phyloP scores from a whole-genome alignment of 176 grass and related monocot species.

The Oryza coarctata region DNA sequence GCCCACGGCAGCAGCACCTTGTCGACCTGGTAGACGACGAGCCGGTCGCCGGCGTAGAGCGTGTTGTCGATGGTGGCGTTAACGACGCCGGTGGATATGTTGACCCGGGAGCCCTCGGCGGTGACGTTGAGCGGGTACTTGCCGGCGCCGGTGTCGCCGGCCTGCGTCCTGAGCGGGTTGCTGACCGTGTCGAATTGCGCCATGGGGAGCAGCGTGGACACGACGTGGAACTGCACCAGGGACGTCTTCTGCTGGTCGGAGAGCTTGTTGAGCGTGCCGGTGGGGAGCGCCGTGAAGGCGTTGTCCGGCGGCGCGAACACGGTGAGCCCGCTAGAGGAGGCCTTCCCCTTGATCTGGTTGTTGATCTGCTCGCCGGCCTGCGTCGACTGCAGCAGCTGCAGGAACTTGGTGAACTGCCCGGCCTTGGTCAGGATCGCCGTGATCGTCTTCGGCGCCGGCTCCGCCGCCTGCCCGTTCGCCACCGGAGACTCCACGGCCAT shows the following conservation, averaged over 20 bases:
- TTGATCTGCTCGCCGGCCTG: conserved; percentile 67
- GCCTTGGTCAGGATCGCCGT: conserved; percentile 73
- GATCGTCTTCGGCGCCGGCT: conserved; percentile 57
- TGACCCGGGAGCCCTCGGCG: conserved; percentile 44
- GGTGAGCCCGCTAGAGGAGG: conserved; percentile 62
- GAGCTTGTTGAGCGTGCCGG: conserved; percentile 83
- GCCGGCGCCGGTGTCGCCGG: conserved; percentile 51
- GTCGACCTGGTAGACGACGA: conserved; percentile 81
- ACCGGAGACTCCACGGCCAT: background rate
- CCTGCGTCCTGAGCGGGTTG: conserved; percentile 90
- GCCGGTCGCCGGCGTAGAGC: conserved; percentile 53
- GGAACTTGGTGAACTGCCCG: conserved; percentile 75
- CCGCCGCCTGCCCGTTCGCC: conserved; percentile 1
- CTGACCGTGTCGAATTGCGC: conserved; percentile 76
- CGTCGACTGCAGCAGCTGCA: conserved; percentile 69
- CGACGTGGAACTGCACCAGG: conserved; percentile 85
- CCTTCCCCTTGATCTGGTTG: conserved; percentile 86
- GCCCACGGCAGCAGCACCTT: conserved; percentile 78
- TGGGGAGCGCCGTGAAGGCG: conserved; percentile 60
- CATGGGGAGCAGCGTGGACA: conserved; percentile 34
- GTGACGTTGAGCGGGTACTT: conserved; percentile 82
- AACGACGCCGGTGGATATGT: conserved; percentile 77
- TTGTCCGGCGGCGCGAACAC: conserved; percentile 85
- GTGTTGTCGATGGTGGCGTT: conserved; percentile 61
- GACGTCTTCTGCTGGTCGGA: conserved; percentile 80